Base-by-base conservation (phyloP, 2,329 filamentous ascomycete species). In the Calonectria multiphialidica region DNA sequence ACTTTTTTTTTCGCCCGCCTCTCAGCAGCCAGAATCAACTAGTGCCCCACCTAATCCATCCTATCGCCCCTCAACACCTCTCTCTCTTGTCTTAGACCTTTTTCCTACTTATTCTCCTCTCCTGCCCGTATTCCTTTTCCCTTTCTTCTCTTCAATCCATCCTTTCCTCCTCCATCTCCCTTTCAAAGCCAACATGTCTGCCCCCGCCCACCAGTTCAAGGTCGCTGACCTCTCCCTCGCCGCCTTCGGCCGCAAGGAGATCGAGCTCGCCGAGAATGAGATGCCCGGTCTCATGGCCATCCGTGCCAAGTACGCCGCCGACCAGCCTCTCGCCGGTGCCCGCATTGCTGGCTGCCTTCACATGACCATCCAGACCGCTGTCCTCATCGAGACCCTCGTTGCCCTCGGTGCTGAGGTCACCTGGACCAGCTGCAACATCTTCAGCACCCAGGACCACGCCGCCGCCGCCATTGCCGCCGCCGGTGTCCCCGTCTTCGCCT, bases 351-450 rank as follows among this genome's bases (percentile, higher is more conserved):
- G 97, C 84, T 98, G 97, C 89, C 90, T 98, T 86, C 96, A 98
- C 93, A 98, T 98, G 96, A 98, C 97, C 86, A 98, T 99, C 89
- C 97, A 99, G 91, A 99, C 97, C 78, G 97, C 97, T 81, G 97
- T 99, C 84, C 93, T 99, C 83, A 99, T 99, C 87, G 97, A 99
- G 93, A 99, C 97, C 79, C 93, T 99, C 84, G 94, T 91, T 82
- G 90, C 93, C 80, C 95, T 99, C 82, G 97, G 97, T 88, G 97
- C 97, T 82, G 97, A 98, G 92, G 94, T 98, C 82, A 99, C 97
- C 84, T 98, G 97, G 97, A 94, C 96, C 74, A 97, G 94, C 81
- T 99, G 97, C 94, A 98, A 99, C 92, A 98, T 99, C 88, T 99
- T 98, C 93, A 97, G 94, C 86, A 98, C 96, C 81, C 96, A 98